Conservation (phyloP, 2,329 filamentous ascomycete genomes). For the Aciculosporium take region DNA sequence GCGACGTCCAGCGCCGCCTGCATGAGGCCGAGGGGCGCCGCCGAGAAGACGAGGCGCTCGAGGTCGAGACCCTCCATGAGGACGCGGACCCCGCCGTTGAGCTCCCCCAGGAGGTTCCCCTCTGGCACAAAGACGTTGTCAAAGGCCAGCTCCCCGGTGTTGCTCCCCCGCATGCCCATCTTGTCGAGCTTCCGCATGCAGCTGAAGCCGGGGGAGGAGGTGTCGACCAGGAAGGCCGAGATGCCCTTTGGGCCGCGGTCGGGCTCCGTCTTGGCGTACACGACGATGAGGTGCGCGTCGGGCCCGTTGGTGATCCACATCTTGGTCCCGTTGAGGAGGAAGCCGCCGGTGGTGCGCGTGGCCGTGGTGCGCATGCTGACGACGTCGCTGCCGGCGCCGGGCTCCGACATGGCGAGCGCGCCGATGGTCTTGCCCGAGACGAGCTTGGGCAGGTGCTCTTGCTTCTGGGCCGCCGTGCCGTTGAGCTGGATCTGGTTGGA, state of each 20-base stretch:
- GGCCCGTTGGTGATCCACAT: constrained; percentile 99
- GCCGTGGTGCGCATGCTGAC: constrained; percentile 89
- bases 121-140: constrained; percentile 79
- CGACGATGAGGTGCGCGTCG: constrained; percentile 80
- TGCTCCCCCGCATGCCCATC: constrained; percentile 93
- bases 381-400: constrained; percentile 80
- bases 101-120: constrained; percentile 63
- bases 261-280: constrained; percentile 92
- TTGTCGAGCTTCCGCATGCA: constrained; percentile 90
- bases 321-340: constrained; percentile 75
- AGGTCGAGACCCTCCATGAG: constrained; percentile 95
- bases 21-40: constrained; percentile 89
- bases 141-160: constrained; percentile 88
- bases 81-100: constrained; percentile 76
- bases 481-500: constrained; percentile 94
- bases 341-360: constrained; percentile 69
- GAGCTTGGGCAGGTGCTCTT: constrained; percentile 63
- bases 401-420: constrained; percentile 89
- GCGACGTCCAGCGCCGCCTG: constrained; percentile 75
- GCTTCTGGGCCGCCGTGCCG: constrained; percentile 65
- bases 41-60: constrained; percentile 79
- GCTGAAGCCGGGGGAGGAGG: constrained; percentile 57
- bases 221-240: constrained; percentile 83
- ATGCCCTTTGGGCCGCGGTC: constrained; percentile 75
- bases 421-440: constrained; percentile 71